Evolutionary conservation across 805 yeast species (phyloP).

Genomic region (Candida cerambycidarum): DNA sequence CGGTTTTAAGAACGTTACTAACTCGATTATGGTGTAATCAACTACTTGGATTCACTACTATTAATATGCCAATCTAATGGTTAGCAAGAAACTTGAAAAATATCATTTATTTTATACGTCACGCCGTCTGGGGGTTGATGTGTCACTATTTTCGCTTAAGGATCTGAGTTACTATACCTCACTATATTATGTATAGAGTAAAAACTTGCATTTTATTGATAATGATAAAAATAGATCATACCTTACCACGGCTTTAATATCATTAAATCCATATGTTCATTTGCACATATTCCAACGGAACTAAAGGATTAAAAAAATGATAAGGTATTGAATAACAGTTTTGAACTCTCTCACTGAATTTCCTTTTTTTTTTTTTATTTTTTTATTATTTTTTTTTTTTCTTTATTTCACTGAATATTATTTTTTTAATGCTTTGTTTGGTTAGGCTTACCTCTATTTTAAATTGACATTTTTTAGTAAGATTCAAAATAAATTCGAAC

Average conservation of each 20-base stretch:
- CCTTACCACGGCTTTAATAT: too few relatives aligned
- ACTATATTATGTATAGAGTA: too few relatives aligned
- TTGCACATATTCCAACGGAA: too few relatives aligned
- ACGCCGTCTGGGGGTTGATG: neutral
- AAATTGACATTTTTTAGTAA: neutral
- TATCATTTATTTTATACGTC: neutral
- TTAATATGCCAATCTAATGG: neutral
- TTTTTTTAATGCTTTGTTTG: neutral
- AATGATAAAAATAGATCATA: too few relatives aligned
- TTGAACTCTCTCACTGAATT: neutral
- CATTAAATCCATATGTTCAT: too few relatives aligned
- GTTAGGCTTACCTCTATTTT: neutral
- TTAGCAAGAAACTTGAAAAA: neutral
- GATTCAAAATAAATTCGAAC: constrained; percentile 2
- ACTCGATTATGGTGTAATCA: too few relatives aligned
- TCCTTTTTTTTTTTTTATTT: neutral
- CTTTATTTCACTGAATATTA: neutral
- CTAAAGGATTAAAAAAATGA: neutral
- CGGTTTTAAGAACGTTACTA: constrained; percentile 1
- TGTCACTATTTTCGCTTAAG: neutral
- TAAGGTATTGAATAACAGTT: neutral
- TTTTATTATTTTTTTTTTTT: neutral
- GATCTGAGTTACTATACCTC: too few relatives aligned
- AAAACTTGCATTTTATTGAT: too few relatives aligned
- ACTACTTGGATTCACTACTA: too few relatives aligned